These are phyloP conservation scores for Inga laurina DNA, from an alignment of 306 rosid genomes.

Conservation along the genomic window DNA sequence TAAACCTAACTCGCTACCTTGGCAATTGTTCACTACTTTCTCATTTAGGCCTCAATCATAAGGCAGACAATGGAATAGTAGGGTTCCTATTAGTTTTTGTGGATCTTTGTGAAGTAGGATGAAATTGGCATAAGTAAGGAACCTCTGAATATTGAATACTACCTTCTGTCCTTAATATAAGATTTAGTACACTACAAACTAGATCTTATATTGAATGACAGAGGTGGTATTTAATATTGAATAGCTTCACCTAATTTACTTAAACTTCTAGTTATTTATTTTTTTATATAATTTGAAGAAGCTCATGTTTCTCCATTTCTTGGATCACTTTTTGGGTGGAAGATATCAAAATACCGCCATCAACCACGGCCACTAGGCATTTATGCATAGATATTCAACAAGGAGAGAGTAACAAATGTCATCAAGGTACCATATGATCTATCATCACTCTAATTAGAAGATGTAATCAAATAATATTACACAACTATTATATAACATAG, in stretches of 20 bases:
- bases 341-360: background rate
- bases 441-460: background rate
- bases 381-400: background rate
- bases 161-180: too few species aligned
- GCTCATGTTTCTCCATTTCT: background rate
- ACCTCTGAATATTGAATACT: too few species aligned
- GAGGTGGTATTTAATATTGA: too few species aligned
- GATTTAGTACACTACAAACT: too few species aligned
- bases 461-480: background rate
- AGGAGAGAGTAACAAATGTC: background rate
- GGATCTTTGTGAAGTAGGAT: too few species aligned
- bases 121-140: too few species aligned
- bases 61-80: too few species aligned
- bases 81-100: too few species aligned
- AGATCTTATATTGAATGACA: too few species aligned
- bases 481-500: background rate
- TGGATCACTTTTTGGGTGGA: background rate
- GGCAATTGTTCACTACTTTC: too few species aligned
- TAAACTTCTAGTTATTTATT: background rate
- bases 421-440: background rate
- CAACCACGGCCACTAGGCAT: background rate
- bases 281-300: background rate
- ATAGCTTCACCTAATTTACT: background rate
- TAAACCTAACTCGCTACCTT: too few species aligned
- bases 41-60: too few species aligned